A percentile compares a stretch with the other conserved stretches of the same genome.
Evolutionary conservation across 2,329 filamentous ascomycete species (phyloP).

Genomic region (Neonectria punicea): DNA sequence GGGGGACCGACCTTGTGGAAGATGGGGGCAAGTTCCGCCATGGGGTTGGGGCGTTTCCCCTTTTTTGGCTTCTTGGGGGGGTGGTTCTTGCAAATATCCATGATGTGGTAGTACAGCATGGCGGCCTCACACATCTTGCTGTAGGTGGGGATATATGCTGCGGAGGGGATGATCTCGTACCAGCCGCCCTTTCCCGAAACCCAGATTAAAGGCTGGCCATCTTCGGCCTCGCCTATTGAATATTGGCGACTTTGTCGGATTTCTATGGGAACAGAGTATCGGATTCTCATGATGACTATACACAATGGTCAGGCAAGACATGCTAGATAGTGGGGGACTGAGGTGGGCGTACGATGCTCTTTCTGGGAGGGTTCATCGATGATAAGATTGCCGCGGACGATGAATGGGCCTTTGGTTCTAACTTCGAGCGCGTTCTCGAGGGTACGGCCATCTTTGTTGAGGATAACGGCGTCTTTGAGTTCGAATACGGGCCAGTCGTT

Average conservation of each 20-base stretch:
- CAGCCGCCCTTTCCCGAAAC: conserved; percentile 68
- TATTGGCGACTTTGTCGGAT: conserved; percentile 61
- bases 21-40: conserved; percentile 44
- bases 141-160: conserved; percentile 66
- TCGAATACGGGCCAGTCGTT: conserved; percentile 71
- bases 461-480: conserved; percentile 69
- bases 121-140: conserved; percentile 71
- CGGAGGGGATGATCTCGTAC: conserved; percentile 73
- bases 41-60: conserved; percentile 43
- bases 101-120: conserved; percentile 70
- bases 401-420: conserved; percentile 68
- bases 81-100: conserved; percentile 62
- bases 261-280: conserved; percentile 57
- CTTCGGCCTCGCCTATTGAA: conserved; percentile 63
- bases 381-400: conserved; percentile 68
- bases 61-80: conserved; percentile 45
- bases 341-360: conserved; percentile 48
- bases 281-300: conserved; percentile 48
- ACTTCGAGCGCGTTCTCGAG: conserved; percentile 71
- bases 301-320: conserved; percentile 28
- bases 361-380: conserved; percentile 56
- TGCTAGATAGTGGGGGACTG: not conserved
- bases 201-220: conserved; percentile 71
- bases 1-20: conserved; percentile 46
- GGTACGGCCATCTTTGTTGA: conserved; percentile 62